Conservation (phyloP, 306 rosid genomes). For the Adenanthera pavonina region DNA sequence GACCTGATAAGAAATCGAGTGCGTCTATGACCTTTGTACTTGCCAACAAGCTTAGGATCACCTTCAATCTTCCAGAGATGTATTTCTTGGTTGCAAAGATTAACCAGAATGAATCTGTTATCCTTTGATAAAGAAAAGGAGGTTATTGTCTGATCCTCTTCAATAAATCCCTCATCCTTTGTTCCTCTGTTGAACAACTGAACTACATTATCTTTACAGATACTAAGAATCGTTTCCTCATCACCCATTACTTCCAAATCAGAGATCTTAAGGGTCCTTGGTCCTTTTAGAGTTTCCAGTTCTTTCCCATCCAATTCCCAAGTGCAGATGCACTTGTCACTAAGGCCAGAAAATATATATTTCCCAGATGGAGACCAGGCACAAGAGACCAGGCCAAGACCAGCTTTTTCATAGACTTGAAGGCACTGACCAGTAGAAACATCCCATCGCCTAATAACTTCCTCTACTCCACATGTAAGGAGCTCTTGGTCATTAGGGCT, state of each 20-base stretch:
- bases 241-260: slow-evolving; percentile 82
- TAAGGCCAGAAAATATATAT: slow-evolving; percentile 77
- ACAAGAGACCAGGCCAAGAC: slow-evolving; percentile 77
- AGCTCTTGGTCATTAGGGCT: slow-evolving; percentile 87
- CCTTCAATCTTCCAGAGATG: slow-evolving; percentile 93
- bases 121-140: slow-evolving; percentile 89
- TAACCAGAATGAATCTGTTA: slow-evolving; percentile 75
- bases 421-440: slow-evolving; percentile 88
- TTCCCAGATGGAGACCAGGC: slow-evolving; percentile 94
- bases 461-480: slow-evolving; percentile 96
- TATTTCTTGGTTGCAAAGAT: slow-evolving; percentile 91
- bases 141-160: slow-evolving; percentile 81
- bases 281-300: slow-evolving; percentile 94
- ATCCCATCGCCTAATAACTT: slow-evolving; percentile 90
- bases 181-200: slow-evolving; percentile 81
- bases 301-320: slow-evolving; percentile 97
- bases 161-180: slow-evolving; percentile 73
- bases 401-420: slow-evolving; percentile 78
- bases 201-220: slow-evolving; percentile 63
- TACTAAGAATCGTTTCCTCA: slow-evolving; percentile 81
- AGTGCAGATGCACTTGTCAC: slow-evolving; percentile 91
- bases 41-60: slow-evolving; percentile 65
- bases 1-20: slow-evolving; percentile 85
- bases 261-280: slow-evolving; percentile 77
- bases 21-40: slow-evolving; percentile 85